phyloP scores from a whole-genome alignment of 73 alveolate species.

The Paramecium caudatum region DNA sequence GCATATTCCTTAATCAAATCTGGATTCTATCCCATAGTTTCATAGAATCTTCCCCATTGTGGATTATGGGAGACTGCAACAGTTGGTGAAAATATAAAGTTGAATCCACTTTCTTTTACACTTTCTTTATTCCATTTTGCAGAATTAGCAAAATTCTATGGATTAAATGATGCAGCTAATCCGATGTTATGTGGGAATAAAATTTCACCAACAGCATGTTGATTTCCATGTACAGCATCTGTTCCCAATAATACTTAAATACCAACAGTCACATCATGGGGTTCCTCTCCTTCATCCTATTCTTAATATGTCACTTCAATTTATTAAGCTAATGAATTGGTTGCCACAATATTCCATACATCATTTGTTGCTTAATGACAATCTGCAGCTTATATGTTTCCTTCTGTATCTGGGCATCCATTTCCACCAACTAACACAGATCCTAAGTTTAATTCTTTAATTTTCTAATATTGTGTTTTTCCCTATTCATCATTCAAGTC shows the following conservation, averaged over 20 bases:
- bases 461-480: constrained; percentile 13
- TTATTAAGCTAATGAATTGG: constrained; percentile 1
- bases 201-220: constrained; percentile 77
- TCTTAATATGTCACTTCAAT: neutral
- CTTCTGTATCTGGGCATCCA: constrained; percentile 76
- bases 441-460: constrained; percentile 68
- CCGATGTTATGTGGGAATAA: constrained; percentile 81
- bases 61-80: constrained; percentile 81
- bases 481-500: neutral
- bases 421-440: constrained; percentile 77
- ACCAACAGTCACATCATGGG: neutral
- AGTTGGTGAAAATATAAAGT: constrained; percentile 77
- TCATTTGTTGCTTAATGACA: constrained; percentile 43
- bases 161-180: constrained; percentile 77
- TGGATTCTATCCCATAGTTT: constrained; percentile 72
- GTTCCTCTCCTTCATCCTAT: neutral
- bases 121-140: constrained; percentile 68
- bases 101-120: constrained; percentile 75
- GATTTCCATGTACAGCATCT: constrained; percentile 83
- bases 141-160: constrained; percentile 33
- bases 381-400: constrained; percentile 15
- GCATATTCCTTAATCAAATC: constrained; percentile 55
- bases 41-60: constrained; percentile 81
- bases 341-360: constrained; percentile 75
- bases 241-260: constrained; percentile 77